Conservation (phyloP, 1,139 yeast species). For the Pneumocystis oryctolagi region DNA sequence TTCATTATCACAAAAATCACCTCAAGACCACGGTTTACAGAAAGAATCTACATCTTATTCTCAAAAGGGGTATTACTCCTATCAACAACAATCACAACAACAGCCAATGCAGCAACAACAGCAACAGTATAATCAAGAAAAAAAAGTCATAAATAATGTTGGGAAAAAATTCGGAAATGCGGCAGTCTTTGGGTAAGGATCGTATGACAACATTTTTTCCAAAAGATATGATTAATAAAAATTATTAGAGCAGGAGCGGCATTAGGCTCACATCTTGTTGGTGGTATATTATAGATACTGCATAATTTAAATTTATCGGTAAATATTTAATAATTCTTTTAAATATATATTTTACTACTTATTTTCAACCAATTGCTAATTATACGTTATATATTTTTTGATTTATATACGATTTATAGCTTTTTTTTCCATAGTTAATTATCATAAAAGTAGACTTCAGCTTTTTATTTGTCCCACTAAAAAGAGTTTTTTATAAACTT, state of each 20-base stretch:
- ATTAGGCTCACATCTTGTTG: not conserved
- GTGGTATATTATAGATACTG: not conserved
- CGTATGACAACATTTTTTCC: not conserved
- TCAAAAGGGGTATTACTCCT: conserved; percentile 17
- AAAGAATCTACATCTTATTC: conserved; percentile 18
- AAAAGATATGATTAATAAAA: not conserved
- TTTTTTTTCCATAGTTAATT: not conserved
- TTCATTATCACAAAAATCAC: conserved; percentile 23
- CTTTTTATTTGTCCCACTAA: too few species aligned
- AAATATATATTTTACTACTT: conserved; percentile 4
- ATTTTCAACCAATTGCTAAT: not conserved
- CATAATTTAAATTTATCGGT: not conserved
- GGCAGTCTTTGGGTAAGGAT: conserved; percentile 54
- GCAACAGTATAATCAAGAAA: conserved; percentile 20
- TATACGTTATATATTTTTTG: too few species aligned
- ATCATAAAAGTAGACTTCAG: not conserved
- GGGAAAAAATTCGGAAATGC: conserved; percentile 85
- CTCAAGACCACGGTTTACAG: conserved; percentile 21
- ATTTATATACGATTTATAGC: not conserved
- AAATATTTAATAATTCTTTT: conserved; percentile 2
- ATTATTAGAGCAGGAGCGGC: not conserved
- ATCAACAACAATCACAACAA: conserved; percentile 18
- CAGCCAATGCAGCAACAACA: conserved; percentile 21
- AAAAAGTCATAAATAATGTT: conserved; percentile 35
- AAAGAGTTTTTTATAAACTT: too few species aligned